Conservation (phyloP, 2,329 filamentous ascomycete genomes). For the Aspergillus sp. region DNA sequence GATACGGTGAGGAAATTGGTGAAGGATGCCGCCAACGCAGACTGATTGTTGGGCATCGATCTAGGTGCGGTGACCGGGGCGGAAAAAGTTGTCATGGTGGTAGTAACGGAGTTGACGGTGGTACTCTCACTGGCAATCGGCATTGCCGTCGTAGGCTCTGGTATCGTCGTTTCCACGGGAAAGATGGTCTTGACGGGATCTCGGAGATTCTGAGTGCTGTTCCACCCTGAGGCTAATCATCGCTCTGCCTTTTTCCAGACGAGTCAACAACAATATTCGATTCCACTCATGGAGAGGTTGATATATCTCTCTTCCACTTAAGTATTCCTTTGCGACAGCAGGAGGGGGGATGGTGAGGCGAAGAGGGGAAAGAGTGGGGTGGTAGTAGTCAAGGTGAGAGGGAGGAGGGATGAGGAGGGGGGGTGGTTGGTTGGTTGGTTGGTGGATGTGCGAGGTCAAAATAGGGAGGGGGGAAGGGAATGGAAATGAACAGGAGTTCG, state of each 20-base stretch:
- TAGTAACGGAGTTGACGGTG: slow-evolving; percentile 33
- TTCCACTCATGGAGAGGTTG: slow-evolving; percentile 11
- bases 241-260: slow-evolving; percentile 41
- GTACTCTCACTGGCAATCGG: slow-evolving; percentile 46
- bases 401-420: too few species aligned
- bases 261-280: slow-evolving; percentile 28
- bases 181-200: slow-evolving; percentile 39
- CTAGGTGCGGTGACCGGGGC: slow-evolving; percentile 44
- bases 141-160: slow-evolving; percentile 40
- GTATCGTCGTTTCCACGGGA: slow-evolving; percentile 37
- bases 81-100: slow-evolving; percentile 44
- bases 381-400: not conserved
- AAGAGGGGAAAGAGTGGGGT: not conserved
- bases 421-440: slow-evolving; percentile 2
- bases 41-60: slow-evolving; percentile 52
- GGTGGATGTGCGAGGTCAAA: slow-evolving; percentile 2
- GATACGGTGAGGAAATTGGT: slow-evolving; percentile 78
- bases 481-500: not conserved
- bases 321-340: not conserved
- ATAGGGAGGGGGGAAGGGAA: slow-evolving; percentile 1
- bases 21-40: slow-evolving; percentile 68
- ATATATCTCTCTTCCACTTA: not conserved
- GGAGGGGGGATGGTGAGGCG: not conserved
- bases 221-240: slow-evolving; percentile 48
- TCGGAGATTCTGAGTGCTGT: slow-evolving; percentile 45